Evolutionary conservation across 345 rosid species (phyloP).

Genomic region (Acer saccharum): DNA sequence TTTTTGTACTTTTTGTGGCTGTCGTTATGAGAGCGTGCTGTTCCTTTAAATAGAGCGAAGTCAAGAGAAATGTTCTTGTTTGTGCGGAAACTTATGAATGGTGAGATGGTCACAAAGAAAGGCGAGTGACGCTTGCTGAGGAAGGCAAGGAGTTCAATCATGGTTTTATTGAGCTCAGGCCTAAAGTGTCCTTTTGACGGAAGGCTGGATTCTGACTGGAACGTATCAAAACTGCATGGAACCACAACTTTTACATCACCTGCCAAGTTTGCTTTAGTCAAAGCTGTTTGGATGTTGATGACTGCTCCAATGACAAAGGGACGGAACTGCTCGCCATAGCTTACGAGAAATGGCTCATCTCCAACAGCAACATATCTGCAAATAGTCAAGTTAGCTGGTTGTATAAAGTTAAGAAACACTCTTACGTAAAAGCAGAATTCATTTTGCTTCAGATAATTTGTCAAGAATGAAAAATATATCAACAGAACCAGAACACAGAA

Average conservation of each 20-base stretch:
- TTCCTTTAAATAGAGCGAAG: conserved; percentile 69
- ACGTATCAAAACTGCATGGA: conserved; percentile 75
- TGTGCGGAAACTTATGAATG: conserved; percentile 54
- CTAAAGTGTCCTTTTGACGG: conserved; percentile 88
- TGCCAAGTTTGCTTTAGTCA: conserved; percentile 63
- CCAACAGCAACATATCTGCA: conserved; percentile 82
- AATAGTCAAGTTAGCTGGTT: conserved; percentile 9
- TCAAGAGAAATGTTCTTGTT: conserved; percentile 74
- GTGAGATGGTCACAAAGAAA: conserved; percentile 73
- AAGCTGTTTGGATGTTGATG: conserved; percentile 73
- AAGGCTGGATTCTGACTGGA: conserved; percentile 56
- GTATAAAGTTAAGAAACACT: conserved; percentile 3
- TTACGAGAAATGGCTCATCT: conserved; percentile 76
- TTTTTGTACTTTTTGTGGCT: conserved; percentile 62
- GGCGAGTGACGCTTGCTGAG: conserved; percentile 70
- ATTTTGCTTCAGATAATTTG: neutral
- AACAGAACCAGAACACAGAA: neutral
- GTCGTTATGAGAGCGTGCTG: conserved; percentile 53
- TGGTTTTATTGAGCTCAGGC: conserved; percentile 75
- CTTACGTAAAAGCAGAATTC: neutral
- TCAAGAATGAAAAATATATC: neutral
- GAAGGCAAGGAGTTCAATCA: conserved; percentile 77
- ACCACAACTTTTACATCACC: conserved; percentile 78
- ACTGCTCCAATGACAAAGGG: conserved; percentile 80
- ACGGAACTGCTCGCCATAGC: conserved; percentile 67